phyloP scores from a whole-genome alignment of 73 alveolate genomes.

The Chromera velia region DNA sequence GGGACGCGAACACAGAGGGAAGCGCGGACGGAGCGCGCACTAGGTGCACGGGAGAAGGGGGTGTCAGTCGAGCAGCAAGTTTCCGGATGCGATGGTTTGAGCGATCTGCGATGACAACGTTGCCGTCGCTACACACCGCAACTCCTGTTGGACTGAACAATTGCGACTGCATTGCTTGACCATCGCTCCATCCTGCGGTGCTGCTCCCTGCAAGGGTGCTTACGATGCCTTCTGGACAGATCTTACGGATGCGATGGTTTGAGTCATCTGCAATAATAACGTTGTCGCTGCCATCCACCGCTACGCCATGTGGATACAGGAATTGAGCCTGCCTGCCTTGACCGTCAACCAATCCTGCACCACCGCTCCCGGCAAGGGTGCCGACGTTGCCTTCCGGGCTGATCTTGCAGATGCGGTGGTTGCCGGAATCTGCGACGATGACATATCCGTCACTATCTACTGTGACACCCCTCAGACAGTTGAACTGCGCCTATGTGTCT shows the following conservation, averaged over 20 bases:
- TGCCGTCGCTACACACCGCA: conserved; percentile 5
- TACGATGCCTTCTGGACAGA: not conserved
- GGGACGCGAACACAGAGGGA: not conserved
- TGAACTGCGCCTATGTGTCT: not conserved
- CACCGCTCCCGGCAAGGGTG: conserved; percentile 3
- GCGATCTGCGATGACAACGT: not conserved
- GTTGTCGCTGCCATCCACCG: too few species aligned
- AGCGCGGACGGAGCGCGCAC: not conserved
- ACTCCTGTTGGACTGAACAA: conserved; percentile 3
- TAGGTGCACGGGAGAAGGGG: not conserved
- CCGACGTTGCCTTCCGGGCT: conserved; percentile 1
- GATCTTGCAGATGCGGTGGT: too few species aligned
- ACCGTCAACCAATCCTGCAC: not conserved
- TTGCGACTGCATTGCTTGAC: not conserved
- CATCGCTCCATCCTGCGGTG: not conserved
- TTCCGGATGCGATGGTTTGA: not conserved
- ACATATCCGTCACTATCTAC: conserved; percentile 1
- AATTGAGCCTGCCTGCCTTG: not conserved
- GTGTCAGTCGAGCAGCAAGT: not conserved
- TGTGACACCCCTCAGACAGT: not conserved
- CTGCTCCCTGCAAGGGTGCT: too few species aligned
- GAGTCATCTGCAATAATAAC: not conserved
- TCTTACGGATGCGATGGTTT: conserved; percentile 9
- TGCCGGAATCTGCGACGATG: not conserved
- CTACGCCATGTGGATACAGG: conserved; percentile 2